phyloP scores from a whole-genome alignment of 805 yeast genomes.

The Starmerella khaoyaiensis region DNA sequence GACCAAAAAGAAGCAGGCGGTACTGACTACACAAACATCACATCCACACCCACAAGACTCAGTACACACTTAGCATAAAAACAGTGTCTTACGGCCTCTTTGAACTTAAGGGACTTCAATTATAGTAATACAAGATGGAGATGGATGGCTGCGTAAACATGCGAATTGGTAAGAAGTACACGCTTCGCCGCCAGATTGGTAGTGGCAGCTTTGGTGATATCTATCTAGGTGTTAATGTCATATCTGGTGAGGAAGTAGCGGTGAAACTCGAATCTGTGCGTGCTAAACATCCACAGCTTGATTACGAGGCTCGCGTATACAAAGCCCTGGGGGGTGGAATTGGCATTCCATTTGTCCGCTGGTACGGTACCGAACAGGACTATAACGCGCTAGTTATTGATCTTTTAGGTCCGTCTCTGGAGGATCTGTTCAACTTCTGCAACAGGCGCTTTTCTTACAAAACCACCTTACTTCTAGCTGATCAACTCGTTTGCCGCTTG shows the following conservation, averaged over 20 bases:
- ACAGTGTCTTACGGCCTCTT: too few relatives aligned
- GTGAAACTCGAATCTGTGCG: slow-evolving; percentile 80
- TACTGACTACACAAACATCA: too few relatives aligned
- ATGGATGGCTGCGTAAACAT: slow-evolving; percentile 34
- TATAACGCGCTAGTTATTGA: slow-evolving; percentile 96
- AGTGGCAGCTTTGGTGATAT: slow-evolving; percentile 97
- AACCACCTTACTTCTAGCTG: slow-evolving; percentile 84
- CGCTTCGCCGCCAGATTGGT: slow-evolving; percentile 94
- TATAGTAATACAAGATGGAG: slow-evolving; percentile 12
- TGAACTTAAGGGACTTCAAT: too few relatives aligned
- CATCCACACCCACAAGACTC: too few relatives aligned
- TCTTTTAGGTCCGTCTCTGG: slow-evolving; percentile 85
- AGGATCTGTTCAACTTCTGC: slow-evolving; percentile 92
- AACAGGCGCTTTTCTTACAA: slow-evolving; percentile 85
- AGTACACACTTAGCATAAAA: too few relatives aligned
- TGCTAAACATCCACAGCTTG: slow-evolving; percentile 93
- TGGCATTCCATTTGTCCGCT: slow-evolving; percentile 91
- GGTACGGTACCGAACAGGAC: slow-evolving; percentile 95
- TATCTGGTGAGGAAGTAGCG: slow-evolving; percentile 95
- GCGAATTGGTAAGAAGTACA: slow-evolving; percentile 88
- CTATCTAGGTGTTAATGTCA: slow-evolving; percentile 76
- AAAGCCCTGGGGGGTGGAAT: slow-evolving; percentile 91
- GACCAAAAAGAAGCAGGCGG: too few relatives aligned
- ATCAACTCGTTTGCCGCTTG: slow-evolving; percentile 84
- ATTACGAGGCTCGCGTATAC: slow-evolving; percentile 92